Percentiles rank a stretch among this genome's conserved stretches.
phyloP scores from a whole-genome alignment of 176 grass and related monocot species.

The Raddia guianensis region DNA sequence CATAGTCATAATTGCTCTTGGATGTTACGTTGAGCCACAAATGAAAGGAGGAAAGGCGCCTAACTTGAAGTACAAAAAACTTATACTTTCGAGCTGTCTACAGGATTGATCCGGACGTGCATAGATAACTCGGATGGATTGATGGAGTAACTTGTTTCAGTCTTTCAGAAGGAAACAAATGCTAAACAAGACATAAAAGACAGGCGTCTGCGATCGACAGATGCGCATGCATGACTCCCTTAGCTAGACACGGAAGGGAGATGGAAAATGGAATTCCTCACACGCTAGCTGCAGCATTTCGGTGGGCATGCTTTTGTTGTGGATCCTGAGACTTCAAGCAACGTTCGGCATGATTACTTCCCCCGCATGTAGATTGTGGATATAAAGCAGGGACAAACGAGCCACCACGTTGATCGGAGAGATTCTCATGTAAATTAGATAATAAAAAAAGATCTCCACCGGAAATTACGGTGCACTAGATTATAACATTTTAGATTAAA shows the following conservation, averaged over 20 bases:
- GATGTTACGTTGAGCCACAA: not conserved
- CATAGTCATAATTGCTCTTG: not conserved
- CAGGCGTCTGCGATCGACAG: not conserved
- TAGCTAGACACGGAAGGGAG: not conserved
- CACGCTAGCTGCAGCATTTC: not conserved
- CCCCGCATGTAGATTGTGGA: no score
- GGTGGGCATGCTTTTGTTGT: not conserved
- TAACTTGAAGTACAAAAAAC: not conserved
- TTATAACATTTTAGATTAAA: no score
- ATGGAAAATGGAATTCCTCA: no score
- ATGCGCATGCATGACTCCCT: not conserved
- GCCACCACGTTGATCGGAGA: no score
- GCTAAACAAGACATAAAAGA: not conserved
- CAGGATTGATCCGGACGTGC: not conserved
- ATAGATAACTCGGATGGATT: not conserved
- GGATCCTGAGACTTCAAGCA: not conserved
- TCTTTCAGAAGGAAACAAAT: no score
- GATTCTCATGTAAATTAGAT: no score
- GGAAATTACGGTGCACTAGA: no score
- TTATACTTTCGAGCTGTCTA: not conserved
- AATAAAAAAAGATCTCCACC: no score
- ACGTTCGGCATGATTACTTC: slow-evolving; percentile 7
- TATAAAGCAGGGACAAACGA: no score
- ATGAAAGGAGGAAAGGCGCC: not conserved
- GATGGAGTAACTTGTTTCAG: no score